Evolutionary conservation across 148 eudicot genomes (phyloP), one percentile per base, ranked within the genome.

Genomic region (Rhododendron ferrugineum): DNA sequence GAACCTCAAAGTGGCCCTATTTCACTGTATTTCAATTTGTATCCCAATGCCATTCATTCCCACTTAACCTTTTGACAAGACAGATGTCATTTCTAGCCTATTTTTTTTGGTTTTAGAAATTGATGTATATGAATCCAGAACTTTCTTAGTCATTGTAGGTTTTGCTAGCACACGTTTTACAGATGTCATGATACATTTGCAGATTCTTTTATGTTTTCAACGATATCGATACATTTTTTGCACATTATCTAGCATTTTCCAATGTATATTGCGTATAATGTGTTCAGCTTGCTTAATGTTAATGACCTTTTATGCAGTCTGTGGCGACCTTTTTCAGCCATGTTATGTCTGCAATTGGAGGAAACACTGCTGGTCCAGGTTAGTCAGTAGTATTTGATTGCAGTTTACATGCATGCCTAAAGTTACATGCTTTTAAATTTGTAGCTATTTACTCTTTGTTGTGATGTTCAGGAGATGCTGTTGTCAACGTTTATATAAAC

Each of bases 331-430:
- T 89, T 89, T 97, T 97, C 88, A 97, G 95, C 86, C 95, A 94
- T 89, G 99, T 97, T 78, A 95, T 95, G 99, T 89, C 95, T 2
- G 91, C 95, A 74, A 97, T 97, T 85, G 96, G 96, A 60, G 98
- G 99, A 68, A 97, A 97, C 87, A 91, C 98, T 87, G 98, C 99
- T 83, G 99, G 99, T 83, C 98, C 99, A 90, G 99, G 99, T 96
- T 86, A 42, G 92, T 83, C 40, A 75, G 81, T 60, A 75, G 78
- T 60, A 37, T 37, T 11, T 44, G 28, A 52, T 79, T 79, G 49
- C 13, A 16, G 16, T 5, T 64, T 70, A 52, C 18, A 77, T 77
- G 54, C 14, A 77, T 44, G 30, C 11, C 52, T 11, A 44, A n/a
- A 42, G 13, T 8, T 49, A 5, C 46, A 11, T 78, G 56, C 80